Evolutionary conservation across 306 rosid species (phyloP).

Genomic region (Trifolium dubium): DNA sequence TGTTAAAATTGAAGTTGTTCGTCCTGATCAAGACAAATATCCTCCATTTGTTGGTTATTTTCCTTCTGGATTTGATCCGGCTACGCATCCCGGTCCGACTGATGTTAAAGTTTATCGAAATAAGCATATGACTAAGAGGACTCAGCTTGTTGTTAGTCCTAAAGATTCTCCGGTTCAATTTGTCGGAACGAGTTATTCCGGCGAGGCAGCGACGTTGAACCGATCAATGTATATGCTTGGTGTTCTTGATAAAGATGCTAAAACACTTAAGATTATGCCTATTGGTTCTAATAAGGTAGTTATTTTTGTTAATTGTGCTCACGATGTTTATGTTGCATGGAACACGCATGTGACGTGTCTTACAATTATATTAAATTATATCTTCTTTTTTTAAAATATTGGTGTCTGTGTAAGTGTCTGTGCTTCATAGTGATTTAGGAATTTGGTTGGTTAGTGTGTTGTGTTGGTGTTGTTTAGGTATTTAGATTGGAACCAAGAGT

Average conservation of each 20-base stretch:
- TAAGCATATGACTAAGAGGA: constrained; percentile 19
- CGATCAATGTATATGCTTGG: constrained; percentile 65
- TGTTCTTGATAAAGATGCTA: constrained; percentile 73
- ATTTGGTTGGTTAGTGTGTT: neutral
- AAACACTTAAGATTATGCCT: constrained; percentile 64
- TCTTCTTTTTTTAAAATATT: too few species aligned
- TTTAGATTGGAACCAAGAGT: constrained; percentile 85
- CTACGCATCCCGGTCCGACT: constrained; percentile 33
- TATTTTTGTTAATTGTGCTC: neutral
- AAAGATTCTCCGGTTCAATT: constrained; percentile 58
- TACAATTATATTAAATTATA: too few species aligned
- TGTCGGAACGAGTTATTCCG: constrained; percentile 76
- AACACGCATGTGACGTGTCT: too few species aligned
- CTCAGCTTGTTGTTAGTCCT: constrained; percentile 56
- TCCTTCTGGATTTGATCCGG: constrained; percentile 78
- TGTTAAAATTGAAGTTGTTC: constrained; percentile 58
- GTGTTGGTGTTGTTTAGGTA: constrained; percentile 53
- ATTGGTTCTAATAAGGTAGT: constrained; percentile 73
- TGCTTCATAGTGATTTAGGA: too few species aligned
- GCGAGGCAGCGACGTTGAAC: constrained; percentile 67
- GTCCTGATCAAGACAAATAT: constrained; percentile 49
- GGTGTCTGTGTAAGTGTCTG: too few species aligned
- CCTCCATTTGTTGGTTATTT: constrained; percentile 82
- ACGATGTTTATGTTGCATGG: too few species aligned
- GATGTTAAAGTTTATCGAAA: constrained; percentile 54